A percentile compares a stretch with the other conserved stretches of the same genome.
Evolutionary conservation across 2,329 filamentous ascomycete genomes (phyloP).

Genomic region (Cyclaneusma minus): DNA sequence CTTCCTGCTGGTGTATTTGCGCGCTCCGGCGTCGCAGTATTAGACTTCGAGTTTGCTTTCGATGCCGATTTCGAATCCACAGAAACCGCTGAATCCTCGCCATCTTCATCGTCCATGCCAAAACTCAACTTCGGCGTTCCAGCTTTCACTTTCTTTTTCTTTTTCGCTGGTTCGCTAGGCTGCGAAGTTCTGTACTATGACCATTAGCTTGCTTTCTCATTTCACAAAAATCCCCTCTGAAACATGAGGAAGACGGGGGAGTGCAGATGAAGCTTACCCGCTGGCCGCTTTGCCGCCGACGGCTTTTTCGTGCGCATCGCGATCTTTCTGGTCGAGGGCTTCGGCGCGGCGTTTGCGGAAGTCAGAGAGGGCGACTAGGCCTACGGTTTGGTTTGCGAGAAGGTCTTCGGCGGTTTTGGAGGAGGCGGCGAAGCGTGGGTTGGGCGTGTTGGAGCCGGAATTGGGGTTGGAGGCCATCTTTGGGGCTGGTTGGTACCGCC

Average conservation of each 20-base stretch:
- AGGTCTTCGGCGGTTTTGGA: conserved; percentile 17
- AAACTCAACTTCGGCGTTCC: conserved; percentile 42
- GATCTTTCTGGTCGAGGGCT: conserved; percentile 80
- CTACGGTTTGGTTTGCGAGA: conserved; percentile 36
- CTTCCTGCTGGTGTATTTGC: conserved; percentile 9
- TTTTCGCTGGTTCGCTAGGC: conserved; percentile 21
- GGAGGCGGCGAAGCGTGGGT: conserved; percentile 18
- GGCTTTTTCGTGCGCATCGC: conserved; percentile 55
- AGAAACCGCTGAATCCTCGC: conserved; percentile 22
- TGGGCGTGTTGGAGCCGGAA: conserved; percentile 15
- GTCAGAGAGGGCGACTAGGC: conserved; percentile 80
- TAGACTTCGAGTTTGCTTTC: conserved; percentile 16
- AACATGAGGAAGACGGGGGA: conserved; percentile 7
- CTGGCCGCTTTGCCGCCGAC: conserved; percentile 20
- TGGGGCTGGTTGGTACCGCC: too few species aligned
- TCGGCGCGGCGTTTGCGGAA: conserved; percentile 93
- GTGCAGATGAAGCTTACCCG: conserved; percentile 13
- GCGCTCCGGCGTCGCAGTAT: conserved; percentile 15
- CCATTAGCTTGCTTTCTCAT: conserved; percentile 9
- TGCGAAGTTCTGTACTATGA: conserved; percentile 23
- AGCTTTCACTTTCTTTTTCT: conserved; percentile 29
- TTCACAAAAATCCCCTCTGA: conserved; percentile 5
- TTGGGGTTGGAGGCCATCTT: conserved; percentile 11
- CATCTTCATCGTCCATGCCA: conserved; percentile 51
- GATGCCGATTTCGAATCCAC: conserved; percentile 23